Evolutionary conservation across 805 yeast genomes (phyloP).

Genomic region (Metschnikowia picachoensis): DNA sequence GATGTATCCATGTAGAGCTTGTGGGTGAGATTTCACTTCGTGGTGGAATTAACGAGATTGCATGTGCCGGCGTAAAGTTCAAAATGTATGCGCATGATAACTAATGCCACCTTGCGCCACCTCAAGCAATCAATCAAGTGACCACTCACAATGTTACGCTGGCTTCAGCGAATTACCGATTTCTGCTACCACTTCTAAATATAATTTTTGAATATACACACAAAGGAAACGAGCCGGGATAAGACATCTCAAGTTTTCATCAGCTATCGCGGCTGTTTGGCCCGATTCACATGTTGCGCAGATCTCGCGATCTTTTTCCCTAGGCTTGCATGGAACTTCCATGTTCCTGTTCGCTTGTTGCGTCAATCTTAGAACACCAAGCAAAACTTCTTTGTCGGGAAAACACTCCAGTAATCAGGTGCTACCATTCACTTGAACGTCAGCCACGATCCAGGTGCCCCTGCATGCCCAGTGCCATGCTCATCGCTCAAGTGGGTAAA

Average conservation of each 20-base stretch:
- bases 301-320: background rate
- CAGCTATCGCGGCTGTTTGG: constrained; percentile 1
- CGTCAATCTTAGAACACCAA: background rate
- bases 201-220: too few relatives aligned
- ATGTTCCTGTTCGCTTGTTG: constrained; percentile 5
- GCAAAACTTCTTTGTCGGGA: background rate
- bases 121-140: too few relatives aligned
- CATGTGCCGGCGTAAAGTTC: too few relatives aligned
- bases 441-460: constrained; percentile 19
- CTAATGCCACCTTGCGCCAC: too few relatives aligned
- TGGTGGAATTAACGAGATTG: too few relatives aligned
- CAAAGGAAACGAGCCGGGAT: too few relatives aligned
- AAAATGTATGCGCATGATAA: too few relatives aligned
- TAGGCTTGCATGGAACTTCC: constrained; percentile 2
- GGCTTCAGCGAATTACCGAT: too few relatives aligned
- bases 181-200: too few relatives aligned
- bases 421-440: constrained; percentile 3
- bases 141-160: too few relatives aligned
- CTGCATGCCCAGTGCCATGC: constrained; percentile 4
- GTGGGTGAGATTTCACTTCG: too few relatives aligned
- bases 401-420: background rate
- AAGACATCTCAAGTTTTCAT: background rate
- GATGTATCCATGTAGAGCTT: too few relatives aligned
- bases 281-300: constrained; percentile 8
- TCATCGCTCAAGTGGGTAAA: constrained; percentile 8